Conservation (phyloP, 805 yeast species). For the Wickerhamomyces bovis region DNA sequence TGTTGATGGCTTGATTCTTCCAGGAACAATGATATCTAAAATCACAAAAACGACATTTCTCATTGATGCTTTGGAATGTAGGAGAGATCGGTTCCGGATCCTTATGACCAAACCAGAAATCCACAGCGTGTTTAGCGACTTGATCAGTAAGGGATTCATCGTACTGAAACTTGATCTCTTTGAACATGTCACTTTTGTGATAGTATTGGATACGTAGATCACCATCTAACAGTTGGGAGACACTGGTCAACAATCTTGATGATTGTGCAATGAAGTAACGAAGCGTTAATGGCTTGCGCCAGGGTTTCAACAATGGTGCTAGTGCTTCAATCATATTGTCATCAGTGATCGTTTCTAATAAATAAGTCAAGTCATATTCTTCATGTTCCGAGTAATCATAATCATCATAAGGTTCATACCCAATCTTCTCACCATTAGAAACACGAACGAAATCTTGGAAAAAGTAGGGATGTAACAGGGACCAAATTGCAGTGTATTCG, state of each 20-base stretch:
- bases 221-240: conserved; percentile 29
- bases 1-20: neutral
- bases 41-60: conserved; percentile 50
- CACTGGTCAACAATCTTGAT: conserved; percentile 37
- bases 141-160: conserved; percentile 26
- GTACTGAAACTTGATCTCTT: conserved; percentile 34
- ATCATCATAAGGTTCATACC: conserved; percentile 11
- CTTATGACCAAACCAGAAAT: conserved; percentile 56
- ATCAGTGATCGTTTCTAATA: conserved; percentile 15
- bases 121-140: conserved; percentile 30
- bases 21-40: conserved; percentile 40
- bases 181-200: conserved; percentile 36
- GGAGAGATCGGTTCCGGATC: conserved; percentile 38
- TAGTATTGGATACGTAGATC: conserved; percentile 47
- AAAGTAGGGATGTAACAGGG: conserved; percentile 37
- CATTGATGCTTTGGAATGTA: conserved; percentile 27
- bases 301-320: conserved; percentile 29
- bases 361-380: conserved; percentile 15
- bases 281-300: conserved; percentile 53
- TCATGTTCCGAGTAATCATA: neutral
- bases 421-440: conserved; percentile 39
- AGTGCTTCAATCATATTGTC: neutral
- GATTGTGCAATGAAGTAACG: conserved; percentile 50
- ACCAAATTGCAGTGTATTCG: conserved; percentile 31
- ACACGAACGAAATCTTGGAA: conserved; percentile 24